Base-by-base conservation (phyloP, 108 stramenopile genomes). In the Cyclotella atomus region DNA sequence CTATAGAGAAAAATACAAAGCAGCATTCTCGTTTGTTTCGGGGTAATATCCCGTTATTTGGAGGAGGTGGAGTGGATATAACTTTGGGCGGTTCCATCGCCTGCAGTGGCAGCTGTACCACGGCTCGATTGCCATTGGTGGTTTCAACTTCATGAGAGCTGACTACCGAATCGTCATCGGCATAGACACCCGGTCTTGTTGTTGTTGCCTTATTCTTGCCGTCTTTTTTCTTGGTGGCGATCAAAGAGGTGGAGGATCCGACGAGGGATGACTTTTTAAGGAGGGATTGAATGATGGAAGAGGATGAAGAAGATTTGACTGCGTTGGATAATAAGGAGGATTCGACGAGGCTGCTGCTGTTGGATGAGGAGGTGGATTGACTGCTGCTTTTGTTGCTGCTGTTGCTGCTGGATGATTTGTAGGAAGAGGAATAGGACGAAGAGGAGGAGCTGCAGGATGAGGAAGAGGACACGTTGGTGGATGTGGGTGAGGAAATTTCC, bases 141-240 rank as follows among this genome's bases (percentile, higher is more conserved):
- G 68, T 66, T 14, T 32, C 41, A 17, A 54, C 49, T 24, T 69
- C 69, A 17, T 64, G 46, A 10, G 73, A 75, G 19, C 67, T 69
- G 7, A 82, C 74, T 2, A 38, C 74, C 0, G 81, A 82, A 63
- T 79, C 71, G 59, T 73, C 67, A 64, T 87, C 65, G 54, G 62
- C 67, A 59, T 71, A 55, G 23, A 67, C 55, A 28, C 55, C 61
- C n/a, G 36, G 61, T 14, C 36, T 36, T 20, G 38, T 17, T n/a
- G 9, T 23, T 0, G 19, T 23, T n/a, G n/a, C n/a, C 28, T 43
- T 52, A 3, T 57, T 57, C 30, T 19, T 30, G 15, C 52, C 20
- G 56, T 28, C 2, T 19, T 57, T 57, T n/a, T 57, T 57, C 10
- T 30, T 5, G 6, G 28, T 32, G 56, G 56, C 2, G 29, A 15